Conservation (phyloP, 2,329 filamentous ascomycete genomes). For the Aspergillus ustus region DNA sequence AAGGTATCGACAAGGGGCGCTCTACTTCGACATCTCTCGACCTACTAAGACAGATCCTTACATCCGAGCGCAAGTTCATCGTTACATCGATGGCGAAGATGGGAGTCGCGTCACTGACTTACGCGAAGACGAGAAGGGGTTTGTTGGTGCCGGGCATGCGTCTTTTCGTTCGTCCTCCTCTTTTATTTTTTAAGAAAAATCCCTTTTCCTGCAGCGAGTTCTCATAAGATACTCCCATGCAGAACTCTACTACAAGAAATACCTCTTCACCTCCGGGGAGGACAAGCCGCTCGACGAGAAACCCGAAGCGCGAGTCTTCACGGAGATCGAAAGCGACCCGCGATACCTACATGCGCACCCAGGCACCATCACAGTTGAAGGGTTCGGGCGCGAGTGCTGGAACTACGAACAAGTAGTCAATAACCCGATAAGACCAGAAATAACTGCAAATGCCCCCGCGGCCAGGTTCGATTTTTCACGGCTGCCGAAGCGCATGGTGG, state of each 20-base stretch:
- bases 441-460: background rate
- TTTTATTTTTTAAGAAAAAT: too few species aligned
- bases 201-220: too few species aligned
- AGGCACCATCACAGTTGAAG: background rate
- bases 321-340: too few species aligned
- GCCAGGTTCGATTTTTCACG: background rate
- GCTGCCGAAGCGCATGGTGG: background rate
- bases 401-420: background rate
- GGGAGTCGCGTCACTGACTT: too few species aligned
- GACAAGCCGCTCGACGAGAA: too few species aligned
- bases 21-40: background rate
- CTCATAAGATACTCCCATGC: too few species aligned
- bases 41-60: background rate
- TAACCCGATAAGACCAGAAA: background rate
- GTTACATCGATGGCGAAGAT: background rate
- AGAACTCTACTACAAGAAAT: too few species aligned
- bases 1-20: background rate
- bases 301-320: too few species aligned
- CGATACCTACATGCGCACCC: background rate
- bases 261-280: too few species aligned
- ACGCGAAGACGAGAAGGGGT: too few species aligned
- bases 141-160: too few species aligned
- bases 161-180: too few species aligned
- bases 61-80: background rate
- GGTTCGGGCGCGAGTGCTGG: background rate